Evolutionary conservation across 805 yeast species (phyloP).

Genomic region (Phaffomyces thermotolerans): DNA sequence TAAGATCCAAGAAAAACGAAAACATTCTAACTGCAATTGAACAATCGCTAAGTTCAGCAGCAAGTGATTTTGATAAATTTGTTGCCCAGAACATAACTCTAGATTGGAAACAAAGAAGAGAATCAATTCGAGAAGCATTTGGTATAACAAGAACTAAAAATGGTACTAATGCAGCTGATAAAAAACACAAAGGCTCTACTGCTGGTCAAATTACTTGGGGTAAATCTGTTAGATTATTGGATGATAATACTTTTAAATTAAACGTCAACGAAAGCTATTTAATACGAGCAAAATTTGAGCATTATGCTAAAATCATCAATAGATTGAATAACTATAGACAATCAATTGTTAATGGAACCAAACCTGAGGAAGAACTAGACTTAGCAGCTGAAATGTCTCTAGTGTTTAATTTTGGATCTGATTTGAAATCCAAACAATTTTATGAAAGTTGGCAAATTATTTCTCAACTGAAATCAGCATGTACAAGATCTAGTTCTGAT

Average conservation of each 20-base stretch:
- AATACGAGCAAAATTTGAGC: conserved; percentile 54
- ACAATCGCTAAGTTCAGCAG: conserved; percentile 63
- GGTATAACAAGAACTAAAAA: conserved; percentile 42
- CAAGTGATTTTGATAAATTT: conserved; percentile 75
- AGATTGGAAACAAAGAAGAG: conserved; percentile 80
- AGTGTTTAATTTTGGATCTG: conserved; percentile 49
- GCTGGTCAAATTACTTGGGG: conserved; percentile 23
- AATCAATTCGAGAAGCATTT: conserved; percentile 63
- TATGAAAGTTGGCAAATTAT: conserved; percentile 70
- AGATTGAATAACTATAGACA: conserved; percentile 66
- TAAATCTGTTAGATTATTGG: conserved; percentile 23
- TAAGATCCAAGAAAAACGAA: conserved; percentile 71
- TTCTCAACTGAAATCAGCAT: conserved; percentile 28
- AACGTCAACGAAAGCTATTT: conserved; percentile 37
- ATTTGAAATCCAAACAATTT: conserved; percentile 61
- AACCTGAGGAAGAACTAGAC: conserved; percentile 35
- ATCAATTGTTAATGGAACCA: conserved; percentile 20
- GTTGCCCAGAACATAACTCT: conserved; percentile 64
- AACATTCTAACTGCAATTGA: conserved; percentile 78
- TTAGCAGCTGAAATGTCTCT: conserved; percentile 54
- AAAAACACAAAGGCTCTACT: conserved; percentile 9
- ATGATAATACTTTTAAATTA: conserved; percentile 28
- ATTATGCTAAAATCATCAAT: conserved; percentile 64
- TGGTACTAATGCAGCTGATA: conserved; percentile 8
- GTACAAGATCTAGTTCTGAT: conserved; percentile 13